Evolutionary conservation across 2,329 filamentous ascomycete genomes (phyloP), one percentile per base, ranked within the genome.

Genomic region (Colletotrichum orbiculare): DNA sequence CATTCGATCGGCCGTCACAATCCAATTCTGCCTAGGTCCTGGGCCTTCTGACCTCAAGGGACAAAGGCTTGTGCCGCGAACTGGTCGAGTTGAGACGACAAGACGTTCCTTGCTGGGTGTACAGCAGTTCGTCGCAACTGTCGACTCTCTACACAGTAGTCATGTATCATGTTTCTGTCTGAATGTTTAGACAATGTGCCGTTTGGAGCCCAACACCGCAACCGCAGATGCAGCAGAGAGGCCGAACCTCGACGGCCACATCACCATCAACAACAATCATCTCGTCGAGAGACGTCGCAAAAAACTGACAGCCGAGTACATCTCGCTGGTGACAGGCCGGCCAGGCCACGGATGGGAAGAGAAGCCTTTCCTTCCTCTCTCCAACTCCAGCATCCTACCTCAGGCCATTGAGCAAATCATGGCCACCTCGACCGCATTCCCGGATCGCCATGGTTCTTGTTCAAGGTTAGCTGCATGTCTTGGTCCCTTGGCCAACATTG

Each of bases 401-500:
- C 2, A 45, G 55, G 45, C 55, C 55, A 49, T 45, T 34, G 45
- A 34, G 45, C 56, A 38, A 61, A 64, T 64, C 49, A 60, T 2
- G 49, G 12, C 46, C 15, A 47, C 37, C 37, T 53, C 38, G 47
- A 65, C 62, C 62, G 34, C 41, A 52, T 12, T 34, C 41, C 52
- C 46, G 57, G 62, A 65, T 52, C 50, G 42, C 52, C 39, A 61
- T 56, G 57, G 33, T 41, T 25, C 52, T 54, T 53, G 41, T 33
- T 13, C 52, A 41, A 62, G 39, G 49, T 47, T 62, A 47, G 62
- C 50, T 35, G 46, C 52, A 61, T 13, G 13, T 15, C 42, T 2
- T 2, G 47, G 50, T 15, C 41, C 17, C 61, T 52, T 38, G 46
- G 57, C 57, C 47, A 48, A 39, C 57, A 49, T 50, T 39, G 35